Conservation (phyloP, 2,329 filamentous ascomycete genomes). For the Chaetomiaceae sp. region DNA sequence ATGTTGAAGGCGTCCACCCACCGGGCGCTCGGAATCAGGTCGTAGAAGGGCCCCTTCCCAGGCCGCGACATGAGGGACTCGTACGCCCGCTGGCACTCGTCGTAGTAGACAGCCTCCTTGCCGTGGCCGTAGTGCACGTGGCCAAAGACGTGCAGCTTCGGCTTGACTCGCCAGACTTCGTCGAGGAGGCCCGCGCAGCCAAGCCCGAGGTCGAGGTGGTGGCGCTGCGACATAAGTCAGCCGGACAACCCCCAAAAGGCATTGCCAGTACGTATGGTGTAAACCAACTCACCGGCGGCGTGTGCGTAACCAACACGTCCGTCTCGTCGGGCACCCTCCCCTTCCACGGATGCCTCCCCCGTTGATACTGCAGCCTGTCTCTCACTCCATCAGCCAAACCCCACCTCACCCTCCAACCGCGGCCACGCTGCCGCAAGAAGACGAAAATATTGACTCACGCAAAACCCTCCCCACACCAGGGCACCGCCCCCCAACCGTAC, state of each 20-base stretch:
- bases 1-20: slow-evolving; percentile 47
- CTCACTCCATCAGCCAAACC: background rate
- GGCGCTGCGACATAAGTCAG: slow-evolving; percentile 51
- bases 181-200: slow-evolving; percentile 67
- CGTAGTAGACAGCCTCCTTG: slow-evolving; percentile 66
- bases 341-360: slow-evolving; percentile 64
- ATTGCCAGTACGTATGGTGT: too few species aligned
- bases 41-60: slow-evolving; percentile 40
- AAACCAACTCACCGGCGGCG: slow-evolving; percentile 64
- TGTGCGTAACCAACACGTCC: slow-evolving; percentile 78
- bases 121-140: slow-evolving; percentile 78
- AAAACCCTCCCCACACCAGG: slow-evolving; percentile 64
- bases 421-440: background rate
- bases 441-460: slow-evolving; percentile 39
- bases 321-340: slow-evolving; percentile 65
- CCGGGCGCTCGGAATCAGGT: slow-evolving; percentile 40
- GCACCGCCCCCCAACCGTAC: slow-evolving; percentile 79
- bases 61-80: slow-evolving; percentile 56
- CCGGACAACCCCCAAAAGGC: too few species aligned
- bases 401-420: background rate
- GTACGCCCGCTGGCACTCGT: slow-evolving; percentile 66
- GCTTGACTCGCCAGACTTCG: slow-evolving; percentile 71
- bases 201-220: slow-evolving; percentile 63
- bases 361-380: slow-evolving; percentile 67
- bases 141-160: slow-evolving; percentile 75